Base-by-base conservation (phyloP, 306 rosid species). In the Herpetospermum pedunculosum region DNA sequence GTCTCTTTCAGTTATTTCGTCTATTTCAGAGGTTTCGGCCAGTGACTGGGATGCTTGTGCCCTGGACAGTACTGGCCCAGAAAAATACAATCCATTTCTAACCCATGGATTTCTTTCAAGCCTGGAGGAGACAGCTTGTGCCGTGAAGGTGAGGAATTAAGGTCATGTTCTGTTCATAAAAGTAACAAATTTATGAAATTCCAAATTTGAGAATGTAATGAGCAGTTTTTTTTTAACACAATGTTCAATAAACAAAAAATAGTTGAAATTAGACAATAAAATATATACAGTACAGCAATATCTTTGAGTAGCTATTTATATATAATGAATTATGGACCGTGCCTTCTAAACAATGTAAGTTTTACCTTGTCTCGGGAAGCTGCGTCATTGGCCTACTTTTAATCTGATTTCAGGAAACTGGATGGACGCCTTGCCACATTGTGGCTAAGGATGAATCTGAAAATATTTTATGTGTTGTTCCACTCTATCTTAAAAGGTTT, bases 31-130 rank as follows among this genome's bases (percentile, higher is more conserved):
- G 9, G 81, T 93, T 75, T 64, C 97, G 19, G 75, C 90, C 54
- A 53, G 72, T n/a, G 87, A 79, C 49, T 93, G 98, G 98, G 97
- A 93, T 73, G 97, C 96, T 0, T 93, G 97, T 74, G 78, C 88
- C 72, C 30, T 81, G 58, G 97, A 93, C 77, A 81, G 87, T 0
- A 85, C 86, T 0, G 93, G 96, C 55, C 78, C 87, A 29, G 83
- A 84, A 49, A 89, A 85, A 28, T 86, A 62, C 67, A 93, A 93
- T 73, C 98, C 98, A 40, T 91, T 91, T 85, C 85, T 93, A 43
- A 70, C 86, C 12, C 93, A 93, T 59, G 93, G 85, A 26, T 93
- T 93, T 65, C 82, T 93, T 34, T 93, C 97, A 0, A 77, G 84
- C 79, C 85, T 93, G 40, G 98, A 93, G 60, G 77, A 75, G 74